Evolutionary conservation across 257 asterid species (phyloP), one percentile per base, ranked within the genome.

Genomic region (Lantana camara): DNA sequence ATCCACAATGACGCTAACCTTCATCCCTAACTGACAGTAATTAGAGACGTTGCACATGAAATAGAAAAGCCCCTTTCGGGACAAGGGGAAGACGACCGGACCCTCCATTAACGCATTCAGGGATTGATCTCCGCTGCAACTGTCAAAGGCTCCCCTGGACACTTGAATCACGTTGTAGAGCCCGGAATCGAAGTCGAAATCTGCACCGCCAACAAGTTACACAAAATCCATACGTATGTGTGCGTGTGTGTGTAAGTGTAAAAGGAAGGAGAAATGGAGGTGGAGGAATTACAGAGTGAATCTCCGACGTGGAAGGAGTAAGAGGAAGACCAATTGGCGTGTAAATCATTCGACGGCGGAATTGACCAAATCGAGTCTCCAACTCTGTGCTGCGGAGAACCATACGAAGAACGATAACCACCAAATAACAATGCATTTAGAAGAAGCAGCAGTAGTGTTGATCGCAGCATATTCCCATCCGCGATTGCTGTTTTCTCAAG

Each of bases 361-460:
- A 86, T 80, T 2, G 96, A 83, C 96, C 96, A 83, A 23, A 82
- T 69, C 6, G 84, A 75, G 66, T 82, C 95, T 12, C 96, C 96
- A 5, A 89, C 92, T 1, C 17, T 59, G 63, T 75, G 74, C 23
- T 75, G 74, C 29, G 63, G 75, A 60, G 22, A 50, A 21, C 77
- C 68, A 10, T 21, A 19, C 34, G 20, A 15, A 4, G 1, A 2
- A 3, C 75, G 72, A 32, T 7, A n/a, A 22, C 29, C 34, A 34
- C 27, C 11, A 8, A 51, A 11, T 49, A 44, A 14, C 16, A 15
- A 15, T n/a, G n/a, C n/a, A n/a, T n/a, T n/a, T n/a, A 14, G 7
- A 5, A 13, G n/a, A n/a, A n/a, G 9, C 21, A 57, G 9, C 3
- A 49, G 11, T 7, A 68, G 10, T 6, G 69, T 4, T 8, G 70